Conservation (phyloP, 1,284 basidiomycete genomes). For the Malassezia sympodialis region DNA sequence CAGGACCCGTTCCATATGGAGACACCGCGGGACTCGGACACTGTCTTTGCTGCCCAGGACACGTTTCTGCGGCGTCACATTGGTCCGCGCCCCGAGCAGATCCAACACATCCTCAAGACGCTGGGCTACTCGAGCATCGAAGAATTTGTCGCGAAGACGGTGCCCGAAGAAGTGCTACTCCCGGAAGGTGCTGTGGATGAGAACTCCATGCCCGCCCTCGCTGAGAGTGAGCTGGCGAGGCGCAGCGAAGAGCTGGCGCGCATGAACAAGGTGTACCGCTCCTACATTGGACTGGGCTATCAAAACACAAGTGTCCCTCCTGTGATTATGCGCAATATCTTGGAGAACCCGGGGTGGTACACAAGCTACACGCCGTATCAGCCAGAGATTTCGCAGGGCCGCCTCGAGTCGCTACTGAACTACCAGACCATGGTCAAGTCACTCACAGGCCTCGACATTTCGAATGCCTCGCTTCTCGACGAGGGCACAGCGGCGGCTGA, state of each 20-base stretch:
- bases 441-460: slow-evolving; percentile 80
- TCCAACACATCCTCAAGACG: slow-evolving; percentile 33
- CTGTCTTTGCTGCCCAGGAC: slow-evolving; percentile 39
- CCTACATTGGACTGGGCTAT: slow-evolving; percentile 97
- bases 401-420: slow-evolving; percentile 90
- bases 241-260: slow-evolving; percentile 66
- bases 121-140: slow-evolving; percentile 39
- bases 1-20: slow-evolving; percentile 1
- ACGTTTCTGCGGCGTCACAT: slow-evolving; percentile 39
- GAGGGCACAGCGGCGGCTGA: slow-evolving; percentile 47
- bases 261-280: slow-evolving; percentile 73
- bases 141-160: slow-evolving; percentile 36
- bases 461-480: slow-evolving; percentile 45
- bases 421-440: slow-evolving; percentile 95
- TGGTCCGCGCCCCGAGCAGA: slow-evolving; percentile 35
- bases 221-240: slow-evolving; percentile 72
- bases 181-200: slow-evolving; percentile 58
- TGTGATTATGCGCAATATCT: slow-evolving; percentile 49
- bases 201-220: slow-evolving; percentile 55
- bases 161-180: slow-evolving; percentile 50
- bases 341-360: slow-evolving; percentile 97
- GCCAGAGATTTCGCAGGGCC: slow-evolving; percentile 81
- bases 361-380: slow-evolving; percentile 88
- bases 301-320: slow-evolving; percentile 52
- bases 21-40: neutral